Evolutionary conservation across 2,329 filamentous ascomycete species (phyloP).

Genomic region (Thelonectria rubi): DNA sequence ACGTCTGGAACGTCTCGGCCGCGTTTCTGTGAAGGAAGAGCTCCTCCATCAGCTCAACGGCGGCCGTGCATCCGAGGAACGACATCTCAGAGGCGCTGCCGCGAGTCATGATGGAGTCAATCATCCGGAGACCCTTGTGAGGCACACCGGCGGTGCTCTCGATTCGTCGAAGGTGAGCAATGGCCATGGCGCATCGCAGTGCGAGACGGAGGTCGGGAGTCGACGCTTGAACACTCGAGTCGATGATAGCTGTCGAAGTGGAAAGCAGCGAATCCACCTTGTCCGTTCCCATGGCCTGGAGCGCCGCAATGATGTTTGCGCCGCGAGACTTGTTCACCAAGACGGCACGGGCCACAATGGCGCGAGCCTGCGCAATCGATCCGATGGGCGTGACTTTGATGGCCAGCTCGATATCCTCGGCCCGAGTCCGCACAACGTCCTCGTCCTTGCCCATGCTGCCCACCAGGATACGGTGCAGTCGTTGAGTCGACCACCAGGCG

Average conservation of each 20-base stretch:
- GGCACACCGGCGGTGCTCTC: conserved; percentile 48
- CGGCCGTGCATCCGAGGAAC: conserved; percentile 67
- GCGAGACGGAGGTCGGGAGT: conserved; percentile 64
- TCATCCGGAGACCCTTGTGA: conserved; percentile 56
- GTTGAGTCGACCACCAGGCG: conserved; percentile 86
- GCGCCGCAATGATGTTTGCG: conserved; percentile 64
- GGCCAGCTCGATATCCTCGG: conserved; percentile 70
- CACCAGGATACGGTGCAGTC: conserved; percentile 74
- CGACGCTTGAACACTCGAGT: conserved; percentile 52
- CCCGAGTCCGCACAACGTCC: conserved; percentile 28
- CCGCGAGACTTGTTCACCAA: conserved; percentile 63
- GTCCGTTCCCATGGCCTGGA: conserved; percentile 57
- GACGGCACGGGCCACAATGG: conserved; percentile 67
- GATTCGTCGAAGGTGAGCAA: conserved; percentile 64
- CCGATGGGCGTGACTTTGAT: conserved; percentile 79
- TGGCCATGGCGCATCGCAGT: conserved; percentile 67
- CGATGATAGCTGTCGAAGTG: conserved; percentile 54
- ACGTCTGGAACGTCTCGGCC: conserved; percentile 56
- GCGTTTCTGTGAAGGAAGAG: conserved; percentile 59
- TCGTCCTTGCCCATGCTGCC: conserved; percentile 66
- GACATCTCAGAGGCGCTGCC: conserved; percentile 56
- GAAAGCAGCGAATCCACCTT: conserved; percentile 38
- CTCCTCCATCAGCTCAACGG: conserved; percentile 66
- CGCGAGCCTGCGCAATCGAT: conserved; percentile 73
- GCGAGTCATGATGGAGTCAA: conserved; percentile 59